phyloP scores from a whole-genome alignment of 2,329 filamentous ascomycete species.

The Exophiala phaeomuriformis region DNA sequence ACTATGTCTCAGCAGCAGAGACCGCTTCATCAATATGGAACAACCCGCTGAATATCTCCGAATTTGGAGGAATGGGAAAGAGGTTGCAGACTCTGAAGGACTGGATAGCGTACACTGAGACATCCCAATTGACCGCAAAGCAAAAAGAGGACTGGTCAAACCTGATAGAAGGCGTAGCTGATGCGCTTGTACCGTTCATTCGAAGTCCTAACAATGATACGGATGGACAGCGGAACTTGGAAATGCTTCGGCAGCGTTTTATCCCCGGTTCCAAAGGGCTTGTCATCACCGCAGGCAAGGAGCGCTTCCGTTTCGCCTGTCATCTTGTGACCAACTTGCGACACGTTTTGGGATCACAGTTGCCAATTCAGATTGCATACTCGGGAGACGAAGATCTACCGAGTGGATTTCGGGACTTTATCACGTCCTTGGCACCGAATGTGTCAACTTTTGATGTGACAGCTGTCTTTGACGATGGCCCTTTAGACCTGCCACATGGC shows the following conservation, averaged over 20 bases:
- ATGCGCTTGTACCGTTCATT: conserved; percentile 3
- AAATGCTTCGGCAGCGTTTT: conserved; percentile 1
- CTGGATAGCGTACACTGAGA: conserved; percentile 3
- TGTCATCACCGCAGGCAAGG: conserved; percentile 15
- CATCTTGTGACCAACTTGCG: conserved; percentile 22
- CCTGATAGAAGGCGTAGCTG: conserved; percentile 5
- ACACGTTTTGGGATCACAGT: conserved; percentile 15
- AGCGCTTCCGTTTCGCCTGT: conserved; percentile 17
- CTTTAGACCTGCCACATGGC: conserved; percentile 13
- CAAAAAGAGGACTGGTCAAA: conserved; percentile 2
- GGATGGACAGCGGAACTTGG: neutral
- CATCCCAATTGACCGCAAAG: neutral
- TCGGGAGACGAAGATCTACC: conserved; percentile 21
- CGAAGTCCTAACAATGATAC: neutral
- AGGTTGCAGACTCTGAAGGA: conserved; percentile 3
- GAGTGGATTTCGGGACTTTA: conserved; percentile 1
- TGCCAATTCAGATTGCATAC: conserved; percentile 26
- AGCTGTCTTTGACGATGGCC: conserved; percentile 16
- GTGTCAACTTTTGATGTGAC: conserved; percentile 17
- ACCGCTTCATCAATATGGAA: neutral
- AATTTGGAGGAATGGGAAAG: conserved; percentile 7
- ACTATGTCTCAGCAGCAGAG: conserved; percentile 4
- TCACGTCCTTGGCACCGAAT: conserved; percentile 9
- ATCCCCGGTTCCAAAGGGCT: conserved; percentile 10
- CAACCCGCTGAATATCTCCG: conserved; percentile 5